Conservation (phyloP, 164 flowering plant species). For the Malania oleifera region DNA sequence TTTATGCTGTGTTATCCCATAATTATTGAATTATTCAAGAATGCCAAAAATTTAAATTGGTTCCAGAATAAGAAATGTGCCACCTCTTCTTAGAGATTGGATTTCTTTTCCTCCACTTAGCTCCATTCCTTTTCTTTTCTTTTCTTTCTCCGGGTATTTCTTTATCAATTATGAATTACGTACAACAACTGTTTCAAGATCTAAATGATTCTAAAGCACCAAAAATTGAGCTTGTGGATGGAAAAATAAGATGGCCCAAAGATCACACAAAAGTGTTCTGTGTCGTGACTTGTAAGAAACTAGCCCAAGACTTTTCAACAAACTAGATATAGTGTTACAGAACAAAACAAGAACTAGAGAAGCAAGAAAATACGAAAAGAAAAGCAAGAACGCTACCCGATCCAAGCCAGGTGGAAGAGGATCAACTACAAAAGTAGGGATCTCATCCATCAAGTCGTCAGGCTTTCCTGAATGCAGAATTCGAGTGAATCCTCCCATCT, state of each 20-base stretch:
- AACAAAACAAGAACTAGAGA: not conserved
- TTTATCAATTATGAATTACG: not conserved
- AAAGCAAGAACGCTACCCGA: slow-evolving; percentile 46
- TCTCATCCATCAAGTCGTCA: slow-evolving; percentile 86
- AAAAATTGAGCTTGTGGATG: not conserved
- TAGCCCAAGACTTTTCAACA: not conserved
- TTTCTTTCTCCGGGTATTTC: too few species aligned
- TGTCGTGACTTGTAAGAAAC: not conserved
- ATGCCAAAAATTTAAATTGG: not conserved
- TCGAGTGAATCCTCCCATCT: slow-evolving; percentile 90
- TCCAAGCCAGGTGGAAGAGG: slow-evolving; percentile 88
- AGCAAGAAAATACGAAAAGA: not conserved
- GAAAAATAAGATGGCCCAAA: not conserved
- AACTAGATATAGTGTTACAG: not conserved
- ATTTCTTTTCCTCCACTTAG: not conserved
- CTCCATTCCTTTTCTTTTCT: too few species aligned
- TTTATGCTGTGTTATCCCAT: not conserved
- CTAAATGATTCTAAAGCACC: not conserved
- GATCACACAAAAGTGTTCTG: not conserved
- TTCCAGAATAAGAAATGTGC: not conserved
- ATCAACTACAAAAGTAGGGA: slow-evolving; percentile 87
- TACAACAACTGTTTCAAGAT: not conserved
- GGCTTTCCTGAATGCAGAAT: slow-evolving; percentile 87
- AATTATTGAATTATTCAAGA: not conserved
- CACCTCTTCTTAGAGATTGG: not conserved